These are phyloP conservation scores for Colletotrichum tanaceti DNA, from an alignment of 2,329 filamentous ascomycete genomes.

Conservation along the genomic window DNA sequence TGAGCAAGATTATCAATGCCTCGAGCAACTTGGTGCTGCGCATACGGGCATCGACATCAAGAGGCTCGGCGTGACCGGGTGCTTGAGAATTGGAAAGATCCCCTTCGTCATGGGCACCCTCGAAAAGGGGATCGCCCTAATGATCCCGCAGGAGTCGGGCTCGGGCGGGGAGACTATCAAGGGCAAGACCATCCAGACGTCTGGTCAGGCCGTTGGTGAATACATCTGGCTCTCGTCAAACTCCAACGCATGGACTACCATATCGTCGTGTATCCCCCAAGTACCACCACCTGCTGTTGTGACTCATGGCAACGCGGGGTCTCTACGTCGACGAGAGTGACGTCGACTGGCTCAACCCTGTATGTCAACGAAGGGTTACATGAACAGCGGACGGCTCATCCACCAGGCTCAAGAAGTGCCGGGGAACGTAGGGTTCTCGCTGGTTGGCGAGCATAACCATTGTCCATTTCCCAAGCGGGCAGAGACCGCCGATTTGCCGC, in stretches of 20 bases:
- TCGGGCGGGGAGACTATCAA: conserved; percentile 66
- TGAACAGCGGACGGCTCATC: conserved; percentile 65
- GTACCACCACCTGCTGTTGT: conserved; percentile 70
- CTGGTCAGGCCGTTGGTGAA: conserved; percentile 67
- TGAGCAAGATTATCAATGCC: conserved; percentile 68
- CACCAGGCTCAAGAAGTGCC: conserved; percentile 65
- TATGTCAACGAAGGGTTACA: conserved; percentile 67
- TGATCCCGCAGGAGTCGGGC: conserved; percentile 72
- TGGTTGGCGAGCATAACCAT: conserved; percentile 65
- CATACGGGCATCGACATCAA: conserved; percentile 62
- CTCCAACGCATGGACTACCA: conserved; percentile 64
- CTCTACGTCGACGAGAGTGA: conserved; percentile 68
- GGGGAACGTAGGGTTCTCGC: conserved; percentile 68
- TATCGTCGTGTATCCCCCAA: conserved; percentile 62
- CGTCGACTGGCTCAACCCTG: conserved; percentile 68
- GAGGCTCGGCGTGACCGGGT: conserved; percentile 69
- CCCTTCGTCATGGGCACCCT: conserved; percentile 71
- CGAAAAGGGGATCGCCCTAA: conserved; percentile 68
- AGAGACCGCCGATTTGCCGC: conserved; percentile 62
- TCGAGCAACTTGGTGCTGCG: conserved; percentile 61
- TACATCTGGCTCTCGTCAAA: conserved; percentile 72
- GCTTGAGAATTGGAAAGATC: conserved; percentile 73
- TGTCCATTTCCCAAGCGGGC: conserved; percentile 67
- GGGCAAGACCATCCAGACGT: conserved; percentile 71
- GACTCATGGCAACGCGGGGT: conserved; percentile 66